Conservation (phyloP, 2,329 filamentous ascomycete species). For the Phyllosticta citriasiana region DNA sequence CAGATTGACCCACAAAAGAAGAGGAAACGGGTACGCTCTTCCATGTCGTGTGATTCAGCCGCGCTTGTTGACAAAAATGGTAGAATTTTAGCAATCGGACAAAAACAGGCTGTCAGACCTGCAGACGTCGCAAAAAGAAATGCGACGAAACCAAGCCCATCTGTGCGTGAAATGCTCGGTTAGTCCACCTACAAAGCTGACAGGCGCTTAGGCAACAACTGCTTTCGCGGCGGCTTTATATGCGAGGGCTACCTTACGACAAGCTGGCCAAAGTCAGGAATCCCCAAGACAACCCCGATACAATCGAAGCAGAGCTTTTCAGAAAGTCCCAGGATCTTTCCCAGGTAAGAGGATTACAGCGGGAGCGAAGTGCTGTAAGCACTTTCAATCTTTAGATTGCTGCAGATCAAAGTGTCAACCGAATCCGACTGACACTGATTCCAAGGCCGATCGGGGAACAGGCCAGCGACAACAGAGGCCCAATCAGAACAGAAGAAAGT, state of each 20-base stretch:
- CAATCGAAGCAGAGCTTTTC: constrained; percentile 63
- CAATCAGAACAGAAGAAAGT: neutral
- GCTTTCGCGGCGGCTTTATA: constrained; percentile 76
- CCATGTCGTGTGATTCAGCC: neutral
- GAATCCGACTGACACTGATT: too few relatives aligned
- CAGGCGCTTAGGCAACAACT: constrained; percentile 52
- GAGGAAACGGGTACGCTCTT: constrained; percentile 26
- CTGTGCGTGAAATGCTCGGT: constrained; percentile 36
- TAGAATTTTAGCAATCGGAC: constrained; percentile 56
- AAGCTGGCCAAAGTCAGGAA: constrained; percentile 70
- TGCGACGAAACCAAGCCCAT: constrained; percentile 90
- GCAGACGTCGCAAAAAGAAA: constrained; percentile 89
- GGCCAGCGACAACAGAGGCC: neutral
- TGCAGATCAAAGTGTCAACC: too few relatives aligned
- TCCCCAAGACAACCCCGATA: constrained; percentile 59
- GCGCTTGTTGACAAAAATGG: neutral
- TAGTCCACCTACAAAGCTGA: too few relatives aligned
- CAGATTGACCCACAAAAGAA: constrained; percentile 38
- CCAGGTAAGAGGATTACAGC: neutral
- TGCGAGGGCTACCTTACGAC: constrained; percentile 85
- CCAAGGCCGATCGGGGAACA: neutral
- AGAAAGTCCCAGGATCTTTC: constrained; percentile 14
- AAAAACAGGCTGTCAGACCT: constrained; percentile 92
- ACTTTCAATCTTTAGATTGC: too few relatives aligned
- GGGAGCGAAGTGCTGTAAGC: too few relatives aligned